Percentiles rank a stretch among this genome's conserved stretches.
phyloP scores from a whole-genome alignment of 2,329 filamentous ascomycete species.

The Cladosporium phlei region DNA sequence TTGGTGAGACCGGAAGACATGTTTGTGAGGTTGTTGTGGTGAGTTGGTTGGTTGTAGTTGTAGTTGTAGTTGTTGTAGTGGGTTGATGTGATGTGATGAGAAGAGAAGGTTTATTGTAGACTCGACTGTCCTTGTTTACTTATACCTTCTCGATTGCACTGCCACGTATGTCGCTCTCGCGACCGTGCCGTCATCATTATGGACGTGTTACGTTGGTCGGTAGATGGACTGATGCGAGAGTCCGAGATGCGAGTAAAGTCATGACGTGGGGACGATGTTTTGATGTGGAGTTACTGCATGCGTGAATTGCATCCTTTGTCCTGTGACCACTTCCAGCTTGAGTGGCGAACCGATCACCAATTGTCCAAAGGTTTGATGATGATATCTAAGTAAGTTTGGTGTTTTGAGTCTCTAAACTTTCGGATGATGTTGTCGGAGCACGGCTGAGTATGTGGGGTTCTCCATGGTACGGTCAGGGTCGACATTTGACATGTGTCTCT shows the following conservation, averaged over 20 bases:
- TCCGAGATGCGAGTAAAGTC: conserved; percentile 5
- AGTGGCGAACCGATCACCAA: too few relatives aligned
- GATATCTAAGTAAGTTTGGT: too few relatives aligned
- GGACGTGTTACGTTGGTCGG: too few relatives aligned
- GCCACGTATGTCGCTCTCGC: background rate
- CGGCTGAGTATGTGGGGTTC: too few relatives aligned
- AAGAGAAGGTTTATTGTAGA: background rate
- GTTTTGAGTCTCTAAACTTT: too few relatives aligned
- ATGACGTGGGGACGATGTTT: conserved; percentile 4
- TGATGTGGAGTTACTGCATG: too few relatives aligned
- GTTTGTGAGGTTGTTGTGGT: background rate
- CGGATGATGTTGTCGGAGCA: too few relatives aligned
- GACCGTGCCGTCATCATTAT: conserved; percentile 7
- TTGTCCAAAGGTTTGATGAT: too few relatives aligned
- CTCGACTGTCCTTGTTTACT: background rate
- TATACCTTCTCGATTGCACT: background rate
- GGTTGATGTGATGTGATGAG: background rate
- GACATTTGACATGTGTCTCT: too few relatives aligned
- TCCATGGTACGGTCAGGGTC: too few relatives aligned
- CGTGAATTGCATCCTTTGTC: too few relatives aligned
- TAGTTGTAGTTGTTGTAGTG: background rate
- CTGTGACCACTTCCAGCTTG: too few relatives aligned
- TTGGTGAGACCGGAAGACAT: conserved; percentile 16
- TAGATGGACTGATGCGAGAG: background rate
- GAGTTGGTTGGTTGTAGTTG: background rate